Conservation (phyloP, 2,329 filamentous ascomycete species). For the Fusarium penzigii region DNA sequence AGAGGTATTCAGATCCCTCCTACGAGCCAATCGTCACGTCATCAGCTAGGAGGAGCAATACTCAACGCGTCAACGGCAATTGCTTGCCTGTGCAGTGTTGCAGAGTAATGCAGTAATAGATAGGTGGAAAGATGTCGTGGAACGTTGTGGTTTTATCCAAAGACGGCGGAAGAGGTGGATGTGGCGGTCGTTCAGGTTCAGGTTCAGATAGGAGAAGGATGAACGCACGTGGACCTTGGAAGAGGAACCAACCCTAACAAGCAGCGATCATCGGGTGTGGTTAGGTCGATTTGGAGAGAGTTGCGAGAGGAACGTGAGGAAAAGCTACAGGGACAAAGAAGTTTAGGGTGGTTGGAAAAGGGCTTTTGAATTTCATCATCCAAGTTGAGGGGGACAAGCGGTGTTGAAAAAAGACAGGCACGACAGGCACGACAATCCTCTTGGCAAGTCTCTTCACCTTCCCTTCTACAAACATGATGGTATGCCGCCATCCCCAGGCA, state of each 20-base stretch:
- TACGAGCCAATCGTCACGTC: conserved; percentile 27
- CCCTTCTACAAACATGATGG: not conserved
- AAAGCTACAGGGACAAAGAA: not conserved
- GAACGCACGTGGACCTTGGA: conserved; percentile 26
- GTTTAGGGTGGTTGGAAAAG: not conserved
- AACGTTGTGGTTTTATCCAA: conserved; percentile 17
- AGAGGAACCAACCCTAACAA: conserved; percentile 22
- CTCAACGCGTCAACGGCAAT: conserved; percentile 5
- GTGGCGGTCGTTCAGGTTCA: conserved; percentile 23
- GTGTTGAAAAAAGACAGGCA: too few species aligned
- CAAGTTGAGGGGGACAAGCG: too few species aligned
- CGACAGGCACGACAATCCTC: too few species aligned
- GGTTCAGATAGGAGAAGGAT: conserved; percentile 22
- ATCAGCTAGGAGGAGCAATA: conserved; percentile 18
- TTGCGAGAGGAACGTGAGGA: not conserved
- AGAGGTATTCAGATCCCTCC: conserved; percentile 20
- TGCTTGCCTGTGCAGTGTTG: conserved; percentile 6
- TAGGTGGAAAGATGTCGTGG: conserved; percentile 13
- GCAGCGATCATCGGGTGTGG: conserved; percentile 25
- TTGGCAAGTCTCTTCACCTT: not conserved
- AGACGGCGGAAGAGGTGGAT: conserved; percentile 15
- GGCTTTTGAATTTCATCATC: not conserved
- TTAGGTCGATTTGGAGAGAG: not conserved
- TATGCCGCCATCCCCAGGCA: not conserved
- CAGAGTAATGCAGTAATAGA: conserved; percentile 4